Evolutionary conservation across 345 rosid species (phyloP).

Genomic region (Lepidium didymum): DNA sequence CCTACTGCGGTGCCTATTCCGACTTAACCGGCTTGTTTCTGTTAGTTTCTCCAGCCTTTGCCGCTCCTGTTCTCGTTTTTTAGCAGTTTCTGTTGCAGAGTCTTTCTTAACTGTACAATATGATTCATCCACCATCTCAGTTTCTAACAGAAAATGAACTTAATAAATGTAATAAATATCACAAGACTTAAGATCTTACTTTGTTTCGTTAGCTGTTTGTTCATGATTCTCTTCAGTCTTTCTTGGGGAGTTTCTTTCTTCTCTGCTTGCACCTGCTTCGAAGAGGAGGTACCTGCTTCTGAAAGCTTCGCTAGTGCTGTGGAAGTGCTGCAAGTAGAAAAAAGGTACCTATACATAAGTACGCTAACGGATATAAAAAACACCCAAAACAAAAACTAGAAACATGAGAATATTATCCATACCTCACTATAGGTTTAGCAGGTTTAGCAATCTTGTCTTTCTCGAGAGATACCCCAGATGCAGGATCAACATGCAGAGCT

Average conservation of each 20-base stretch:
- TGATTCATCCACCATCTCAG: constrained; percentile 2
- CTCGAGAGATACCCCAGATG: constrained; percentile 78
- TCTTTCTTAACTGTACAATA: constrained; percentile 80
- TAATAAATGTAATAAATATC: neutral
- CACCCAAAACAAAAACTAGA: neutral
- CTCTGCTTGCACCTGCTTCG: constrained; percentile 53
- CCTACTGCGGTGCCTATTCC: constrained; percentile 65
- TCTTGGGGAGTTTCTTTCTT: constrained; percentile 99
- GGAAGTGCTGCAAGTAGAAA: constrained; percentile 41
- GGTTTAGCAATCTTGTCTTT: constrained; percentile 55
- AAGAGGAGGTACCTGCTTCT: constrained; percentile 44
- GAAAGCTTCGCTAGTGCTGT: constrained; percentile 77
- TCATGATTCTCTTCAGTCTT: constrained; percentile 95
- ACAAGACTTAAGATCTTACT: constrained; percentile 38
- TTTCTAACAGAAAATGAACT: neutral
- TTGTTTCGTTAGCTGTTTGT: constrained; percentile 82
- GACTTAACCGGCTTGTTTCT: constrained; percentile 75
- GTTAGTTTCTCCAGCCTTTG: constrained; percentile 86
- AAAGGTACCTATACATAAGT: neutral
- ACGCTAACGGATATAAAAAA: neutral
- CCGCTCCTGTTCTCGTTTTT: constrained; percentile 88
- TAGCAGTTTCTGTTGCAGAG: constrained; percentile 84
- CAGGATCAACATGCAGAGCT: constrained; percentile 97
- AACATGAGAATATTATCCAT: neutral
- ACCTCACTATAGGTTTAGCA: constrained; percentile 60